phyloP scores from a whole-genome alignment of 78 protist species.

The Chrysochromulina tobinii region DNA sequence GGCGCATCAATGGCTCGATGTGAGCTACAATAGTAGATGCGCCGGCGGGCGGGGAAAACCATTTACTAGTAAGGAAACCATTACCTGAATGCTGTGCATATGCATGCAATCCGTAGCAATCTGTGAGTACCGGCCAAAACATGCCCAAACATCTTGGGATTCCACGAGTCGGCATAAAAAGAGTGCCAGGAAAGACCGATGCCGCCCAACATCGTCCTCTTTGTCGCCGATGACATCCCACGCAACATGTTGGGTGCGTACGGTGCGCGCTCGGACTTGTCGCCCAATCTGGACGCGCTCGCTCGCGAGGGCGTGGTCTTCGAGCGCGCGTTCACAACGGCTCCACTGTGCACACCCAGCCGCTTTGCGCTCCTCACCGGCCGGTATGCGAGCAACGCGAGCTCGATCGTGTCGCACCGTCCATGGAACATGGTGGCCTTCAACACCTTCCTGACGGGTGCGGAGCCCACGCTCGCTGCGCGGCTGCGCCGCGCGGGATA shows the following conservation, averaged over 20 bases:
- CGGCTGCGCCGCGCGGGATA: not conserved
- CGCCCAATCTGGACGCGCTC: not conserved
- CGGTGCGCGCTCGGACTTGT: not conserved
- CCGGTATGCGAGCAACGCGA: not conserved
- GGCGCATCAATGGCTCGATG: too few relatives aligned
- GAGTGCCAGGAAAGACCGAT: not conserved
- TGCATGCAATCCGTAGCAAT: too few relatives aligned
- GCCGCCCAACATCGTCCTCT: not conserved
- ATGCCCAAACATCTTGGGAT: too few relatives aligned
- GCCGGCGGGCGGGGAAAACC: too few relatives aligned
- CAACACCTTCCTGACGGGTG: not conserved
- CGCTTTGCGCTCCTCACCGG: not conserved
- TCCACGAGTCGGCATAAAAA: too few relatives aligned
- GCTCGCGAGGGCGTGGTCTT: not conserved
- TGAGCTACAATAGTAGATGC: too few relatives aligned
- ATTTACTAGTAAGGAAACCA: too few relatives aligned
- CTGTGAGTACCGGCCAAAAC: too few relatives aligned
- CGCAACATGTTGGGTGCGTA: not conserved
- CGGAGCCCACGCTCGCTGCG: not conserved
- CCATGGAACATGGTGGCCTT: not conserved
- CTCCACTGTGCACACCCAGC: not conserved
- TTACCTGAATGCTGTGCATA: too few relatives aligned
- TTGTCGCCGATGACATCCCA: slow-evolving; percentile 3
- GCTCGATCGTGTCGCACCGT: not conserved
- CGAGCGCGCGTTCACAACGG: not conserved